These are phyloP conservation scores for Cystofilobasidium bisporidii DNA, from an alignment of 768 basidiomycete genomes.

Conservation along the genomic window DNA sequence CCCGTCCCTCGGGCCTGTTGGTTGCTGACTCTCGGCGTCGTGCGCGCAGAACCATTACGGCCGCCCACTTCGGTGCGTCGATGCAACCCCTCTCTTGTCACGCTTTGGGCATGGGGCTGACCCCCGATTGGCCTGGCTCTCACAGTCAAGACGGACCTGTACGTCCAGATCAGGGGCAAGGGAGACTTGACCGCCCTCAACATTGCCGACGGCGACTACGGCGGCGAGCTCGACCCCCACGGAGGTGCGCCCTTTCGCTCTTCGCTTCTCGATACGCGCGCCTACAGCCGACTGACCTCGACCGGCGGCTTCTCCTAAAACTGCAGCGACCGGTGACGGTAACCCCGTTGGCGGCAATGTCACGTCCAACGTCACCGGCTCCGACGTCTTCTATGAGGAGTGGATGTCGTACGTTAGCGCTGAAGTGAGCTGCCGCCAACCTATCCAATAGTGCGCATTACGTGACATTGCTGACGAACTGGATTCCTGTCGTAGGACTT, in stretches of 20 bases:
- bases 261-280: constrained; percentile 42
- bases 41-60: constrained; percentile 6
- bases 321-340: constrained; percentile 36
- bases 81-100: no score
- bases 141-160: constrained; percentile 43
- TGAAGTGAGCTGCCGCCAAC: background rate
- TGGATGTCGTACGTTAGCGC: constrained; percentile 1
- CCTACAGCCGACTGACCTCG: no score
- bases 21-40: no score
- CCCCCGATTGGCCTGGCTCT: no score
- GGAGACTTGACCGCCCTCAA: constrained; percentile 39
- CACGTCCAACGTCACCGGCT: constrained; percentile 40
- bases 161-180: constrained; percentile 47
- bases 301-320: no score
- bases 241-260: constrained; percentile 30
- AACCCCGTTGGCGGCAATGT: constrained; percentile 40
- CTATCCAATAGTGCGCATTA: no score
- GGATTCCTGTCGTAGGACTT: constrained; percentile 36
- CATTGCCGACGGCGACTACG: constrained; percentile 37
- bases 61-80: constrained; percentile 34
- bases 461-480: background rate
- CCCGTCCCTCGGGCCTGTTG: no score
- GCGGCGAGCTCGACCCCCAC: constrained; percentile 46
- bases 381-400: constrained; percentile 38
- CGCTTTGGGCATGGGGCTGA: no score